These are phyloP conservation scores for Ichthyophthirius multifiliis DNA, from an alignment of 169 alveolate genomes.

Conservation along the genomic window DNA sequence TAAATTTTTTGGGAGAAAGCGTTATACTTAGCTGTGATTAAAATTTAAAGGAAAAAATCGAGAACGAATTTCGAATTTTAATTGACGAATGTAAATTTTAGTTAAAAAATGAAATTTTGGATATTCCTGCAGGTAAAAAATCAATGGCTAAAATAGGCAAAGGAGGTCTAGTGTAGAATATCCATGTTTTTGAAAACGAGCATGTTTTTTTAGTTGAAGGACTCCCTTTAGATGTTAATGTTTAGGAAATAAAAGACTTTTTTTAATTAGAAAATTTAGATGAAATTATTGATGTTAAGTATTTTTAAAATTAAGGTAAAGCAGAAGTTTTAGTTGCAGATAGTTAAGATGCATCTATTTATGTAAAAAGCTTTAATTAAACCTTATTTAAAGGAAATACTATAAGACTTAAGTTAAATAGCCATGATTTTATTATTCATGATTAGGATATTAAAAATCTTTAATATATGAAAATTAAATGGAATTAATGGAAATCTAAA, in stretches of 20 bases:
- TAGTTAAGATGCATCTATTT: not conserved
- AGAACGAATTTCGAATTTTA: not conserved
- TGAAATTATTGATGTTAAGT: not conserved
- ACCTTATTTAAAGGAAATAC: not conserved
- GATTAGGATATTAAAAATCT: not conserved
- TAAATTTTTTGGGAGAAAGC: not conserved
- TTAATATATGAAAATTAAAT: not conserved
- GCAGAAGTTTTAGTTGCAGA: constrained; percentile 1
- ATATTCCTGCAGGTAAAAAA: not conserved
- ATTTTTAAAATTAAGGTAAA: not conserved
- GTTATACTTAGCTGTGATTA: not conserved
- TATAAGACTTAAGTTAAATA: not conserved
- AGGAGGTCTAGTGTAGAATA: not conserved
- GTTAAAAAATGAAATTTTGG: not conserved
- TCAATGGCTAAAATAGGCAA: not conserved
- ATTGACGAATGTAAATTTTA: not conserved
- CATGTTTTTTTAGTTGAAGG: not conserved
- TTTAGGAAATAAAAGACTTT: not conserved
- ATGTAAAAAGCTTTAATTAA: not conserved
- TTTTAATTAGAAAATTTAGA: not conserved
- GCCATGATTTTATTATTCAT: not conserved
- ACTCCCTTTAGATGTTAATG: not conserved
- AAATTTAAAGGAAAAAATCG: not conserved
- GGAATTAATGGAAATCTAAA: not conserved
- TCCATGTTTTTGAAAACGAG: not conserved